phyloP scores from a whole-genome alignment of 2,329 filamentous ascomycete genomes.

The Xylariaceae sp. region DNA sequence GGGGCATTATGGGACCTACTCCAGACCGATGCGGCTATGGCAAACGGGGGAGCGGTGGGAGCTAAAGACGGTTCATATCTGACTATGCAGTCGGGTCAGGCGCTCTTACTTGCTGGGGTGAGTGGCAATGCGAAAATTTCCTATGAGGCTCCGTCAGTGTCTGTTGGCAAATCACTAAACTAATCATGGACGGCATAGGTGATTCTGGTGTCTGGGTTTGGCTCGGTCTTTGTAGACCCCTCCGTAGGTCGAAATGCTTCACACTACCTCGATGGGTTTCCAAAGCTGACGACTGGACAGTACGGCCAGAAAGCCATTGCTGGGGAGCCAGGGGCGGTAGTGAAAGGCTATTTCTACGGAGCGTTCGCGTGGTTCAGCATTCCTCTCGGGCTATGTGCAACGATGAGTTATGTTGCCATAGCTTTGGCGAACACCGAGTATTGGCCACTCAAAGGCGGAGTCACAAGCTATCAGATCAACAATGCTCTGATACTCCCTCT shows the following conservation, averaged over 20 bases:
- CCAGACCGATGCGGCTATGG: conserved; percentile 45
- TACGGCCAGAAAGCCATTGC: conserved; percentile 72
- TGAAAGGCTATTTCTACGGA: conserved; percentile 65
- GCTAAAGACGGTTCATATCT: conserved; percentile 64
- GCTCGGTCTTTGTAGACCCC: conserved; percentile 61
- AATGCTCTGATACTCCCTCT: conserved; percentile 64
- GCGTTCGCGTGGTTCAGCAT: conserved; percentile 69
- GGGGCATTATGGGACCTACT: conserved; percentile 60
- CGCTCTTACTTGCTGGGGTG: conserved; percentile 64
- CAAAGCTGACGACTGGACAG: conserved; percentile 9
- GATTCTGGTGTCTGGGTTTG: conserved; percentile 64
- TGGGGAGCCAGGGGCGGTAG: conserved; percentile 60
- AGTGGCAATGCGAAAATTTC: background rate
- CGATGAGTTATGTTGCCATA: conserved; percentile 63
- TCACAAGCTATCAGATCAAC: conserved; percentile 56
- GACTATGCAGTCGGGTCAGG: conserved; percentile 63
- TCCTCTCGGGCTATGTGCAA: conserved; percentile 65
- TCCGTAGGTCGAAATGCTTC: conserved; percentile 25
- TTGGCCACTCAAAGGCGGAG: conserved; percentile 52
- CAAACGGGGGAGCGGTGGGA: conserved; percentile 49
- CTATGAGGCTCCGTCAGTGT: too few species aligned
- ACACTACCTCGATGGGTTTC: background rate
- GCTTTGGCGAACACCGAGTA: conserved; percentile 57
- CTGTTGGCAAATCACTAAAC: background rate
- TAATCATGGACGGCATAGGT: conserved; percentile 24